Evolutionary conservation across 169 alveolate species (phyloP).

Genomic region (Plasmodium gaboni): DNA sequence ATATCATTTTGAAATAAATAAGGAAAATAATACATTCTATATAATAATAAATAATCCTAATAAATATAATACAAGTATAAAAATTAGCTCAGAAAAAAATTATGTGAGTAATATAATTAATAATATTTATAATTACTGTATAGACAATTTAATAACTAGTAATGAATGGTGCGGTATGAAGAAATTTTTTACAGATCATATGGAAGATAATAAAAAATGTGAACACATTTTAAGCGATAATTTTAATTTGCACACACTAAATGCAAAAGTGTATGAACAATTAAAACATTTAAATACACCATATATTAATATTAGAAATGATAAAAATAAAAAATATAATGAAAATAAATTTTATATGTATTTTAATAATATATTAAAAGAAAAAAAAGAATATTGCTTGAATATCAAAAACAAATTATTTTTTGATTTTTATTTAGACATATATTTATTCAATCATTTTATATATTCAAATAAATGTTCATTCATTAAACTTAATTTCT

Average conservation of each 20-base stretch:
- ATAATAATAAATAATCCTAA: slow-evolving; percentile 54
- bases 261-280: slow-evolving; percentile 3
- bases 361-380: slow-evolving; percentile 34
- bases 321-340: slow-evolving; percentile 17
- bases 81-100: not conserved
- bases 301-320: slow-evolving; percentile 1
- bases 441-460: slow-evolving; percentile 21
- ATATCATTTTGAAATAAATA: slow-evolving; percentile 20
- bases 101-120: slow-evolving; percentile 23
- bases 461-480: slow-evolving; percentile 62
- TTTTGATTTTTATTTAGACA: slow-evolving; percentile 14
- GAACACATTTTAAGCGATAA: not conserved
- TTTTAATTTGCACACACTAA: slow-evolving; percentile 10
- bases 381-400: slow-evolving; percentile 66
- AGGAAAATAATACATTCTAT: slow-evolving; percentile 40
- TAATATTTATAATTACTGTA: slow-evolving; percentile 26
- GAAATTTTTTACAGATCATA: slow-evolving; percentile 10
- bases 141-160: slow-evolving; percentile 22
- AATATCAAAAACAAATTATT: slow-evolving; percentile 47
- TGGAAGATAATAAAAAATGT: not conserved
- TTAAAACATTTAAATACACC: slow-evolving; percentile 36
- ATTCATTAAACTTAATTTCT: slow-evolving; percentile 36
- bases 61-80: slow-evolving; percentile 28
- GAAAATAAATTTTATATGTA: slow-evolving; percentile 42
- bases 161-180: slow-evolving; percentile 61